A percentile compares a stretch with the other conserved stretches of the same genome.
These are phyloP conservation scores for Vanilla planifolia DNA, from an alignment of 106 monocot species.

Conservation along the genomic window DNA sequence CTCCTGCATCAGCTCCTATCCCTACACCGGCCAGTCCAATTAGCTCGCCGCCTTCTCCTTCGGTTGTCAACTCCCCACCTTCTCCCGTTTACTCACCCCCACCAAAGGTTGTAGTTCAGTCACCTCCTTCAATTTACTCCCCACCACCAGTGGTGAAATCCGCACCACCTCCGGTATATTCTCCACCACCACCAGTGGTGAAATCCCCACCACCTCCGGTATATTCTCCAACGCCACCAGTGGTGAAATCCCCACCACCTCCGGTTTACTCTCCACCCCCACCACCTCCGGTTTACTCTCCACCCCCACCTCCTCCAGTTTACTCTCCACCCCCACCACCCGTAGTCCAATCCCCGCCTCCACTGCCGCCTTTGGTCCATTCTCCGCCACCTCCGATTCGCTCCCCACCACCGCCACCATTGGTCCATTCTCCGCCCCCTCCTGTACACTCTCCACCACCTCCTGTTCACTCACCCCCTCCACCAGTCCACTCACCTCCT, in stretches of 20 bases:
- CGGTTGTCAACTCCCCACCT: neutral
- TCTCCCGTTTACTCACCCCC: neutral
- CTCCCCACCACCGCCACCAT: slow-evolving; percentile 1
- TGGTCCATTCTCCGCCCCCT: neutral
- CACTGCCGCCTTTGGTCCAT: neutral
- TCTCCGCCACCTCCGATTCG: neutral
- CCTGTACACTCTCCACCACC: neutral
- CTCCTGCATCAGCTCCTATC: neutral
- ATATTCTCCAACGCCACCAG: neutral
- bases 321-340: neutral
- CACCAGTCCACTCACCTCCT: neutral
- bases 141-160: slow-evolving; percentile 1
- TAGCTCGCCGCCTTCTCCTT: neutral
- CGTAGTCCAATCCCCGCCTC: neutral
- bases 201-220: neutral
- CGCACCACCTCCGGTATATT: neutral
- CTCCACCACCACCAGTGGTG: slow-evolving; percentile 3
- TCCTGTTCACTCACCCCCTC: neutral
- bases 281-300: neutral
- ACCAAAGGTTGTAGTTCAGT: neutral
- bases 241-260: neutral
- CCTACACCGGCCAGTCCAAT: slow-evolving; percentile 5
- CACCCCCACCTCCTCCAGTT: neutral
- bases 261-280: neutral
- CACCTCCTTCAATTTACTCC: slow-evolving; percentile 7